These are phyloP conservation scores for Mrakia frigida DNA, from an alignment of 768 basidiomycete species.

Conservation along the genomic window DNA sequence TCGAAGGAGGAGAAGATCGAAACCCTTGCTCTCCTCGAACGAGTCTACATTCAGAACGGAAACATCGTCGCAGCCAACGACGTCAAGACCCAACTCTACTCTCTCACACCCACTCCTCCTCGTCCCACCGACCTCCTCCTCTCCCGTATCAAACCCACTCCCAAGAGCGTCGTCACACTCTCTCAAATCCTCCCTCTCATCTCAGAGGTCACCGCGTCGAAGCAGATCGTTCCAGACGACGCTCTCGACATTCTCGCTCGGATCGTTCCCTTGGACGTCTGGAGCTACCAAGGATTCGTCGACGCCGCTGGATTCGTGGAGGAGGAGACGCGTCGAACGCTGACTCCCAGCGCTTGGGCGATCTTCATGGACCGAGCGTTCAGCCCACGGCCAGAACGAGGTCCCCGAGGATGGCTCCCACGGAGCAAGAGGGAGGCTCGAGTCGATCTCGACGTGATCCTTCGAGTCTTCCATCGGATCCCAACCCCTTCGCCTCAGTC, in stretches of 20 bases:
- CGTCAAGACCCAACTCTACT: neutral
- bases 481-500: neutral
- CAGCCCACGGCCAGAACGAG: too few species aligned
- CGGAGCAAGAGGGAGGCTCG: neutral
- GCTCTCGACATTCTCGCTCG: neutral
- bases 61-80: neutral
- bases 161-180: too few species aligned
- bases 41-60: neutral
- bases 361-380: neutral
- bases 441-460: neutral
- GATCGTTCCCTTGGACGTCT: neutral
- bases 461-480: neutral
- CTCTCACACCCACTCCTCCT: slow-evolving; percentile 11
- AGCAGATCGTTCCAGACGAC: neutral
- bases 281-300: neutral
- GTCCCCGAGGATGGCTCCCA: neutral
- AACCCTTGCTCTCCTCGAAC: neutral
- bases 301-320: neutral
- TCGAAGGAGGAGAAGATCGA: neutral
- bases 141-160: neutral
- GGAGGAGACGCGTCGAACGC: neutral
- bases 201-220: neutral
- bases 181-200: neutral
- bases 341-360: neutral
- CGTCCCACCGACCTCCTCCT: slow-evolving; percentile 3